Evolutionary conservation across 1,284 basidiomycete genomes (phyloP).

Genomic region (Malassezia vespertilionis): DNA sequence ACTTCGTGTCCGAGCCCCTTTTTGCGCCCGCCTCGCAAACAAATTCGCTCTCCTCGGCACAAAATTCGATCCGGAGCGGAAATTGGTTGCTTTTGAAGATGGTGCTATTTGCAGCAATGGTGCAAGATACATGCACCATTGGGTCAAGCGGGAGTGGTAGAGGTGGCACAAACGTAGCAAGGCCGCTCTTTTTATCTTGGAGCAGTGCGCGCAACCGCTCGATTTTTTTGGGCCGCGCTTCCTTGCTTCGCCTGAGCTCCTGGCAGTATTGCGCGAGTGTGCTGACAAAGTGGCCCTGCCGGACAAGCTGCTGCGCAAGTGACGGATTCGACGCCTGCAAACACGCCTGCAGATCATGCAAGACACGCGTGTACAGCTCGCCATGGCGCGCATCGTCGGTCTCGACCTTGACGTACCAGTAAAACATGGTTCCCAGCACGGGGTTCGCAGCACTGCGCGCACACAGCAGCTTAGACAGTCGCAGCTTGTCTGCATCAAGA

Average conservation of each 20-base stretch:
- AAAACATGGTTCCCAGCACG: slow-evolving; percentile 76
- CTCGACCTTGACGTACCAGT: slow-evolving; percentile 98
- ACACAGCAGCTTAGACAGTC: slow-evolving; percentile 60
- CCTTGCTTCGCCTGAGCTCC: slow-evolving; percentile 78
- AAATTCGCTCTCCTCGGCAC: not conserved
- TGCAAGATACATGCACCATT: slow-evolving; percentile 65
- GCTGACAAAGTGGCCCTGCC: slow-evolving; percentile 62
- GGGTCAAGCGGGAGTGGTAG: slow-evolving; percentile 70
- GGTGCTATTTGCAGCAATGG: slow-evolving; percentile 78
- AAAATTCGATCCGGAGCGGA: slow-evolving; percentile 77
- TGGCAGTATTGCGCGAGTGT: slow-evolving; percentile 70
- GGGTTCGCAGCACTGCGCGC: slow-evolving; percentile 68
- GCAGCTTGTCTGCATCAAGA: slow-evolving; percentile 6
- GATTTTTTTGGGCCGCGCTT: slow-evolving; percentile 89
- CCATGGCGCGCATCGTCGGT: slow-evolving; percentile 61
- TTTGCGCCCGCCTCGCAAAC: not conserved
- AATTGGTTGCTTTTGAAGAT: slow-evolving; percentile 97
- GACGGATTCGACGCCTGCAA: not conserved
- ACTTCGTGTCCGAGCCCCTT: no score
- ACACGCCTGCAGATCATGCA: slow-evolving; percentile 50
- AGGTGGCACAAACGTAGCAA: slow-evolving; percentile 38
- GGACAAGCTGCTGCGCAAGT: slow-evolving; percentile 50
- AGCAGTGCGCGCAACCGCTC: slow-evolving; percentile 77
- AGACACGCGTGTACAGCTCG: slow-evolving; percentile 82
- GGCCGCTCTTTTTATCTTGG: slow-evolving; percentile 68